Conservation (phyloP, 2,329 filamentous ascomycete species). For the Fusarium sp. region DNA sequence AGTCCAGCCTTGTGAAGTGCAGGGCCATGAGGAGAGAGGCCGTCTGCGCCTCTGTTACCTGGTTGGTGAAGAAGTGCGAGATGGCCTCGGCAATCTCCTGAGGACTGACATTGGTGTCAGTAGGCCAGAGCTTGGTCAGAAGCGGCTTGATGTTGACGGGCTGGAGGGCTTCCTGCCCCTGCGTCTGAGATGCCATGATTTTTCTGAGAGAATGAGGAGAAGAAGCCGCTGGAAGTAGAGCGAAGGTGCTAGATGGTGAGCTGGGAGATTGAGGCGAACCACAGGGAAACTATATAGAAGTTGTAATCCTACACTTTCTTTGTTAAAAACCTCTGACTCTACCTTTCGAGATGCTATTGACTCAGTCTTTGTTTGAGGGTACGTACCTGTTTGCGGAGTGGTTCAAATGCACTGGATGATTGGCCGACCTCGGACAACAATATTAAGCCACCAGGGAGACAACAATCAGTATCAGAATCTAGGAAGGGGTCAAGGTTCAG, state of each 20-base stretch:
- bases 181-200: slow-evolving; percentile 47
- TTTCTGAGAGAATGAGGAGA: background rate
- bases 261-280: background rate
- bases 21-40: slow-evolving; percentile 89
- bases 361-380: slow-evolving; percentile 33
- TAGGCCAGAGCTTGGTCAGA: slow-evolving; percentile 78
- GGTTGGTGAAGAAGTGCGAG: slow-evolving; percentile 90
- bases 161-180: slow-evolving; percentile 46
- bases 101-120: slow-evolving; percentile 70
- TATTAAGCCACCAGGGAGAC: background rate
- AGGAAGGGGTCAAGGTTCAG: background rate
- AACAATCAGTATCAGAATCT: background rate
- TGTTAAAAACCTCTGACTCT: slow-evolving; percentile 27
- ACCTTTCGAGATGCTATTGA: slow-evolving; percentile 39
- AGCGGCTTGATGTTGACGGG: slow-evolving; percentile 75
- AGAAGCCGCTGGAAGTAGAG: background rate
- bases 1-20: slow-evolving; percentile 90
- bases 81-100: slow-evolving; percentile 91
- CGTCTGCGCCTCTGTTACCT: slow-evolving; percentile 87
- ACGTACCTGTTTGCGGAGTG: slow-evolving; percentile 39
- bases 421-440: slow-evolving; percentile 34
- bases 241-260: background rate
- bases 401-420: slow-evolving; percentile 27
- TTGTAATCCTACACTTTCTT: slow-evolving; percentile 12
- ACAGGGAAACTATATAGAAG: slow-evolving; percentile 4